Base-by-base conservation (phyloP, 2,329 filamentous ascomycete species). In the Huntiella abstrusa region DNA sequence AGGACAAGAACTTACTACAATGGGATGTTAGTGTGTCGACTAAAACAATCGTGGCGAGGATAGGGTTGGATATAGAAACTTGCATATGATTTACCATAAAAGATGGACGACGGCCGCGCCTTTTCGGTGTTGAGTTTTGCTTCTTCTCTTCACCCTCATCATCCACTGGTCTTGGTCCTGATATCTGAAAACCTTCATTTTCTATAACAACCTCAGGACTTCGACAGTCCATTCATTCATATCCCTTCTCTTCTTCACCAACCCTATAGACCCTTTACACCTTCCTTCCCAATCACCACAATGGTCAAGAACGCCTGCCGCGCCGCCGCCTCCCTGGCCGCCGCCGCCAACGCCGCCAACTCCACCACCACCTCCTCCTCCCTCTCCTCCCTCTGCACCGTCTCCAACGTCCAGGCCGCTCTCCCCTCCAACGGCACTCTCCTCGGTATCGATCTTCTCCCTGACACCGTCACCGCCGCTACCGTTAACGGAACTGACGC, bases 331-430 rank as follows among this genome's bases (percentile, higher is more conserved):
- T n/a, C 32, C 4, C 32, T 33, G n/a, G 17, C 41, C n/a, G 41
- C 33, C 16, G 28, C 33, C 32, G 12, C 41, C 16, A 22, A n/a
- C 13, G 41, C 43, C 33, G 33, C 41, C 47, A 41, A 41, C 39
- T 32, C 41, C 36, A 39, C 40, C 44, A 15, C 42, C 41, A 15
- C 12, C 15, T 33, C 36, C 42, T 36, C 48, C 28, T 48, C 48
- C 8, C 36, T 42, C n/a, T 33, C 37, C 33, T 11, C n/a, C 13
- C 32, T 41, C 36, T 36, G 41, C 41, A 44, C 41, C n/a, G 28
- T 44, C 13, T 35, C 37, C 17, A 47, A 36, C 28, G 22, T 33
- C 4, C 33, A 36, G 22, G 35, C 36, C 28, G 39, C 32, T 15
- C 45, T 45, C 6, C 36, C 43, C 34, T 17, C 34, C 16, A 38